These are phyloP conservation scores for Sordariomycetes sp. DNA, from an alignment of 2,329 filamentous ascomycete genomes.

Conservation along the genomic window DNA sequence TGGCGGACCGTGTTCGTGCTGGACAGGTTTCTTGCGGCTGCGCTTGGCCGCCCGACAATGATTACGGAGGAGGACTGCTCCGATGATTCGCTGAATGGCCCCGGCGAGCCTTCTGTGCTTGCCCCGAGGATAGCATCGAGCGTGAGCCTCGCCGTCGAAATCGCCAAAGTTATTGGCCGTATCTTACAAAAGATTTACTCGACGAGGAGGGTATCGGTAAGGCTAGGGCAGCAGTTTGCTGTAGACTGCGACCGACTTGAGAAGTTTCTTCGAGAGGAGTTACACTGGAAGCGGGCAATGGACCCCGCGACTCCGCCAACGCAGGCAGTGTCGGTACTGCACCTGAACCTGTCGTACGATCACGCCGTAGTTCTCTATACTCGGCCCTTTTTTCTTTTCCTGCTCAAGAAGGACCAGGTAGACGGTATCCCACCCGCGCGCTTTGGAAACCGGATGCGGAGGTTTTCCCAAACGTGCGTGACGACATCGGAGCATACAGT, in stretches of 20 bases:
- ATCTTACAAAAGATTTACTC: constrained; percentile 49
- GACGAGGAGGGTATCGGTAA: constrained; percentile 41
- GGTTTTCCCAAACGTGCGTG: constrained; percentile 36
- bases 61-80: constrained; percentile 52
- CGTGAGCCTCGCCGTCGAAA: constrained; percentile 42
- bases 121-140: constrained; percentile 11
- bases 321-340: constrained; percentile 45
- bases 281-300: neutral
- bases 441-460: constrained; percentile 12
- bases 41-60: constrained; percentile 46
- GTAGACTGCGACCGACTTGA: constrained; percentile 30
- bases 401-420: constrained; percentile 28
- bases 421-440: neutral
- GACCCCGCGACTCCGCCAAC: constrained; percentile 10
- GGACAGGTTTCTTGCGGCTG: constrained; percentile 49
- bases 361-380: constrained; percentile 51
- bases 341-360: constrained; percentile 47
- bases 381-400: constrained; percentile 48
- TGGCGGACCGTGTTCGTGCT: constrained; percentile 54
- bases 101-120: neutral
- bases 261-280: constrained; percentile 5
- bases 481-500: constrained; percentile 35
- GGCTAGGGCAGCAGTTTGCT: constrained; percentile 42
- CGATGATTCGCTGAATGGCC: constrained; percentile 24
- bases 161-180: constrained; percentile 41